phyloP scores from a whole-genome alignment of 257 asterid genomes.

The Capsicum chinense region DNA sequence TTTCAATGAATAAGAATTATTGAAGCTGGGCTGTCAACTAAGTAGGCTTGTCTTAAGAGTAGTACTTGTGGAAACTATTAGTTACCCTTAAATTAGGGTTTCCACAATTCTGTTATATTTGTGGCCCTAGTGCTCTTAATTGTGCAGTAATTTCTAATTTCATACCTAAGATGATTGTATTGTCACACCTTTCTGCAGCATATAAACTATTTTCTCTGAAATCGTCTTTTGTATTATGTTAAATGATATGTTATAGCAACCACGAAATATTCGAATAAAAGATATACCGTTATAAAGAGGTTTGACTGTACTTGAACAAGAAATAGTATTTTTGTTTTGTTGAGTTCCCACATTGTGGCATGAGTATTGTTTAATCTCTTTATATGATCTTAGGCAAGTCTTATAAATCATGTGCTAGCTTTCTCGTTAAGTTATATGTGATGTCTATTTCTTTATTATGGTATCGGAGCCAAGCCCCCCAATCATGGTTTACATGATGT shows the following conservation, averaged over 20 bases:
- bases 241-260: background rate
- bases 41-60: slow-evolving; percentile 25
- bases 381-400: background rate
- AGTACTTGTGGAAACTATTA: slow-evolving; percentile 28
- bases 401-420: background rate
- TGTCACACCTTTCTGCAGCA: background rate
- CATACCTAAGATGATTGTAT: background rate
- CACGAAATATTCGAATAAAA: background rate
- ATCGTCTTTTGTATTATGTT: background rate
- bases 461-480: background rate
- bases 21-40: slow-evolving; percentile 44
- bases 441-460: background rate
- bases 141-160: background rate
- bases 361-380: background rate
- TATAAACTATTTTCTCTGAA: background rate
- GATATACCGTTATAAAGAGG: background rate
- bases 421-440: background rate
- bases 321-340: background rate
- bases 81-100: slow-evolving; percentile 27
- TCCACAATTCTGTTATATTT: slow-evolving; percentile 16
- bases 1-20: slow-evolving; percentile 43
- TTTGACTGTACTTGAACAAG: background rate
- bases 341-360: slow-evolving; percentile 10
- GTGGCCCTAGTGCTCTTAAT: background rate
- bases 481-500: background rate